phyloP scores from a whole-genome alignment of 163 green algal genomes.

The Coccomyxa subellipsoidea region DNA sequence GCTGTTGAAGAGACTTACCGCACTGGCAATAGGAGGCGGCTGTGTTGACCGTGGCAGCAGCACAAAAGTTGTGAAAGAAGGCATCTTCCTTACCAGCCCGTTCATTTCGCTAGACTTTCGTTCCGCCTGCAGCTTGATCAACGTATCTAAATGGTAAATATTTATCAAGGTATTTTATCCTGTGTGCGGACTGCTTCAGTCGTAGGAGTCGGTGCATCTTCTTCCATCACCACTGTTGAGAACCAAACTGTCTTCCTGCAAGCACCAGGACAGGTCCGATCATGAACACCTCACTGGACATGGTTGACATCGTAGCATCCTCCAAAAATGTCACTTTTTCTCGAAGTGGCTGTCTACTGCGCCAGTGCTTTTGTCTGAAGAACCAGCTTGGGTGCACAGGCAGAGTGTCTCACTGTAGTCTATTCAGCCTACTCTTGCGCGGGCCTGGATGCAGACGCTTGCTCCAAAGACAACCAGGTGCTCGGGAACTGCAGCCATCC shows the following conservation, averaged over 20 bases:
- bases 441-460: not conserved
- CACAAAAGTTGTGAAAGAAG: not conserved
- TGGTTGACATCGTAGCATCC: not conserved
- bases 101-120: not conserved
- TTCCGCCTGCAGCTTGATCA: not conserved
- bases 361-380: not conserved
- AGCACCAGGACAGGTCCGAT: not conserved
- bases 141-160: too few species aligned
- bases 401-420: not conserved
- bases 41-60: not conserved
- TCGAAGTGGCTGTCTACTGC: not conserved
- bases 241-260: not conserved
- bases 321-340: not conserved
- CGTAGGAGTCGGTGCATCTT: not conserved
- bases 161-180: too few species aligned
- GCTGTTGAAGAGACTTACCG: not conserved
- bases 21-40: not conserved
- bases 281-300: too few species aligned
- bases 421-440: not conserved
- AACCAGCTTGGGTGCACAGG: not conserved
- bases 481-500: too few species aligned
- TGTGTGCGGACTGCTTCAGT: not conserved
- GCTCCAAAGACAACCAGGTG: constrained; percentile 3
- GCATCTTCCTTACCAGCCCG: not conserved
- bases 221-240: not conserved